Evolutionary conservation across 2,329 filamentous ascomycete genomes (phyloP).

Genomic region (Beauveria varroae): DNA sequence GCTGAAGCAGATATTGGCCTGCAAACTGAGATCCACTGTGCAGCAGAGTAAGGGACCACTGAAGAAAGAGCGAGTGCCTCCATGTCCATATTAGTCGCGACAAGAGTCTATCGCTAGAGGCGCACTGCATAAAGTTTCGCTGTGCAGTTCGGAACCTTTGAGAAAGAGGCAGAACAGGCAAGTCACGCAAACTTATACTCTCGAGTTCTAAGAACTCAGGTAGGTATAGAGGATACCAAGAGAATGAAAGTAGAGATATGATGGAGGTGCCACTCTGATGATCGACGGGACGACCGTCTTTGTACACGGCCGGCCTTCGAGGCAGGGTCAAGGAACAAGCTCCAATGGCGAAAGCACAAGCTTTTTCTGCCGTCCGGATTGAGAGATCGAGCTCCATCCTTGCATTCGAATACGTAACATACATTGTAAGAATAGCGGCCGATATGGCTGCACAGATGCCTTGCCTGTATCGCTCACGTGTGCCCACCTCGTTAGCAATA

Average conservation of each 20-base stretch:
- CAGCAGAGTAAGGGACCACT: slow-evolving; percentile 3
- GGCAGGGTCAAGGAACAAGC: slow-evolving; percentile 45
- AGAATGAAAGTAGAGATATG: slow-evolving; percentile 49
- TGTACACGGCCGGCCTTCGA: slow-evolving; percentile 53
- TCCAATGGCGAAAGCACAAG: slow-evolving; percentile 27
- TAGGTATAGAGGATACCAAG: slow-evolving; percentile 50
- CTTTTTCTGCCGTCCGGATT: neutral
- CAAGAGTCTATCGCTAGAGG: neutral
- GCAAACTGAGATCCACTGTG: slow-evolving; percentile 1
- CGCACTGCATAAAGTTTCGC: neutral
- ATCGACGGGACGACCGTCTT: slow-evolving; percentile 49
- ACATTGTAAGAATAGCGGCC: neutral
- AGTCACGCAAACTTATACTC: slow-evolving; percentile 8
- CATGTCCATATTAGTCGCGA: neutral
- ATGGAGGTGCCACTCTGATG: slow-evolving; percentile 48
- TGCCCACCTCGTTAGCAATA: neutral
- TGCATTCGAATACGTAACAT: neutral
- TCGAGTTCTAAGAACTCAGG: slow-evolving; percentile 34
- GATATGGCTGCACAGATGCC: neutral
- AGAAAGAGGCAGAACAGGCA: neutral
- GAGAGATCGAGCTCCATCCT: neutral
- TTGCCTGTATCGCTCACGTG: neutral
- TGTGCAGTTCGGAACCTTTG: neutral
- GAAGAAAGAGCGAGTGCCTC: neutral
- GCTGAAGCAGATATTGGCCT: slow-evolving; percentile 2